Conservation (phyloP, 441 rosid species). For the Erodium chrysanthum region DNA sequence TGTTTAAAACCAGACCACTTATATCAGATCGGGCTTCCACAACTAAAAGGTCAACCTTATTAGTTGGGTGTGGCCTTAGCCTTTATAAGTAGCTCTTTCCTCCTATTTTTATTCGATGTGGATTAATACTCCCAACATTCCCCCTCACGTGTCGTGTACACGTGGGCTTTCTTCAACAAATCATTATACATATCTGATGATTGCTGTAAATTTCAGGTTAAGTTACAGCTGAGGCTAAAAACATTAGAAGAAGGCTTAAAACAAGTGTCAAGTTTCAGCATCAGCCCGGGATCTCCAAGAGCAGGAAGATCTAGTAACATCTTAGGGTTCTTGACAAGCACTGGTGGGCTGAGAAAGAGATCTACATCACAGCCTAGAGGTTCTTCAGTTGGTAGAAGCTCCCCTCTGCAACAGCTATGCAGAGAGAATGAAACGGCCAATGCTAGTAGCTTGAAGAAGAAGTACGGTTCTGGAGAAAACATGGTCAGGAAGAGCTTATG, state of each 20-base stretch:
- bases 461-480: constrained; percentile 26
- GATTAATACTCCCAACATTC: too few species aligned
- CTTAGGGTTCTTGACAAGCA: constrained; percentile 57
- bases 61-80: too few species aligned
- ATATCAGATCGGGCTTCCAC: too few species aligned
- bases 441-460: constrained; percentile 22
- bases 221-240: constrained; percentile 58
- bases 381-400: constrained; percentile 29
- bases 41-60: too few species aligned
- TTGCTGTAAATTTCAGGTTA: constrained; percentile 44
- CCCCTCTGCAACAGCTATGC: constrained; percentile 34
- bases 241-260: constrained; percentile 68
- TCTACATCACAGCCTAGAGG: constrained; percentile 56
- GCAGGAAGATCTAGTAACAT: constrained; percentile 46
- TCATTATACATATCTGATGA: not conserved
- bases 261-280: constrained; percentile 24
- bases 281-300: constrained; percentile 33
- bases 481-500: constrained; percentile 33
- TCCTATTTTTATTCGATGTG: too few species aligned
- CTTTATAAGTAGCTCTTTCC: too few species aligned
- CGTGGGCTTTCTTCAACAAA: too few species aligned
- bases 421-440: constrained; percentile 21
- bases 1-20: too few species aligned
- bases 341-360: constrained; percentile 51
- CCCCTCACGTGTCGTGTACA: too few species aligned